Evolutionary conservation across 2,329 filamentous ascomycete species (phyloP), one percentile per base, ranked within the genome.

Genomic region (Microthyrium microscopicum): DNA sequence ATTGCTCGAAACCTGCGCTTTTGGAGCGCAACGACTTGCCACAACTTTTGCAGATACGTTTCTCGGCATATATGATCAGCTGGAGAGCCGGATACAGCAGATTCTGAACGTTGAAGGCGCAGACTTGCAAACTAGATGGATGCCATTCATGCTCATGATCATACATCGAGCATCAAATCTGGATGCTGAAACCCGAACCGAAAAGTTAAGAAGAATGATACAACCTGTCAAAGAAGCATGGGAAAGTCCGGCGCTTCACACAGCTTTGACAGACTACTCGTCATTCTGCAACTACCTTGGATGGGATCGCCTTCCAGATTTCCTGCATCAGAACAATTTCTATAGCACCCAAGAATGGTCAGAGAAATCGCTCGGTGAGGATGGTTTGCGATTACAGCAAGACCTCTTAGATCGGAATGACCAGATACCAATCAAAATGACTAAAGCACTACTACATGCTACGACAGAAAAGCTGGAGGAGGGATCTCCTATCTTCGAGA

Each of bases 1-100:
- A 37, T 65, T 98, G 12, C 84, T 94, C 50, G 71, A 70, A 3
- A 72, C 91, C 47, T 80, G 82, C 45, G 83, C 84, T 54, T 68
- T 83, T 36, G 87, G 98, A 53, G 64, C 95, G 38, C 84, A 93
- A 46, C 72, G 85, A 36, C 64, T 98, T 26, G 87, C 87, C 5
- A 74, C 81, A 40, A 82, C 84, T 46, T 93, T 94, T 66, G 78
- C 89, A 0, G 81, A 95, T 51, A 78, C 92, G 49, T 73, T 98
- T 40, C 66, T 89, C 15, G 13, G 18, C 13, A 30, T 85, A 19
- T 95, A 94, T 50, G 78, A 87, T 37, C 73, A 89, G 44, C 70
- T 98, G 19, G 81, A 92, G 51, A 66, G 66, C 24, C 83, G 83
- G 47, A 76, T 95, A 39, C 77, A 77, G 21, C 19, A 36, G 5